These are phyloP conservation scores for Sanghuangporus weigelae DNA, from an alignment of 1,284 basidiomycete genomes.

Conservation along the genomic window DNA sequence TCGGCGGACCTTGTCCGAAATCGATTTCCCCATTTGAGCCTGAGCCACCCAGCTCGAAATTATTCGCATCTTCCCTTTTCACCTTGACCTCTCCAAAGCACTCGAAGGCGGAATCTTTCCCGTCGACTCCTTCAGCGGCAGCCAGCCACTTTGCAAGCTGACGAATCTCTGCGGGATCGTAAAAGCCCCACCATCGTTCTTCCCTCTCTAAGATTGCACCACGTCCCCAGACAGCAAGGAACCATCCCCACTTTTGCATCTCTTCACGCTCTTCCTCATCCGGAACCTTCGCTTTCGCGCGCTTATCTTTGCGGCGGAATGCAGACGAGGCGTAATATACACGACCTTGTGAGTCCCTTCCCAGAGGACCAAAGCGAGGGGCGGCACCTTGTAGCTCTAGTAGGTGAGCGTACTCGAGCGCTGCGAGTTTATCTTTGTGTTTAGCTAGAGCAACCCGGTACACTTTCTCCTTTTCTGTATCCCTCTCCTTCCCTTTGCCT, in stretches of 20 bases:
- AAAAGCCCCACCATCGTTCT: conserved; percentile 66
- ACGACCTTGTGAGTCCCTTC: conserved; percentile 33
- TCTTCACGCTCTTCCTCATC: conserved; percentile 40
- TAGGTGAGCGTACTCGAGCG: conserved; percentile 29
- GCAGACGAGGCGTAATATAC: conserved; percentile 32
- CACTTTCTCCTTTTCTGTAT: not conserved
- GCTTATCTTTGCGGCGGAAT: conserved; percentile 22
- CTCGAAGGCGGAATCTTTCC: conserved; percentile 21
- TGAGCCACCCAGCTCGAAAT: not conserved
- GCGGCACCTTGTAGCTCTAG: conserved; percentile 24
- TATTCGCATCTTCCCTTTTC: conserved; percentile 15
- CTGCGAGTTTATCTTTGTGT: conserved; percentile 27
- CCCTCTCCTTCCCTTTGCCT: not conserved
- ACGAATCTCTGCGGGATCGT: conserved; percentile 54
- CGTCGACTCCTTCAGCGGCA: conserved; percentile 42
- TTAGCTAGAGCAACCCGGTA: conserved; percentile 1
- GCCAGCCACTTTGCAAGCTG: conserved; percentile 64
- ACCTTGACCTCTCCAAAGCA: not conserved
- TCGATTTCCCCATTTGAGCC: conserved; percentile 7
- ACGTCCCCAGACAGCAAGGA: conserved; percentile 64
- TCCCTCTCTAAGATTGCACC: conserved; percentile 29
- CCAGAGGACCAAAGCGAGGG: conserved; percentile 32
- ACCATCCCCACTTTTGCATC: conserved; percentile 63
- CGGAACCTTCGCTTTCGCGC: conserved; percentile 31
- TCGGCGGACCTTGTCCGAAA: conserved; percentile 19